Percentiles rank a stretch among this genome's conserved stretches.
phyloP scores from a whole-genome alignment of 192 early-diverging fungal species.

The Backusella tarrabulga region DNA sequence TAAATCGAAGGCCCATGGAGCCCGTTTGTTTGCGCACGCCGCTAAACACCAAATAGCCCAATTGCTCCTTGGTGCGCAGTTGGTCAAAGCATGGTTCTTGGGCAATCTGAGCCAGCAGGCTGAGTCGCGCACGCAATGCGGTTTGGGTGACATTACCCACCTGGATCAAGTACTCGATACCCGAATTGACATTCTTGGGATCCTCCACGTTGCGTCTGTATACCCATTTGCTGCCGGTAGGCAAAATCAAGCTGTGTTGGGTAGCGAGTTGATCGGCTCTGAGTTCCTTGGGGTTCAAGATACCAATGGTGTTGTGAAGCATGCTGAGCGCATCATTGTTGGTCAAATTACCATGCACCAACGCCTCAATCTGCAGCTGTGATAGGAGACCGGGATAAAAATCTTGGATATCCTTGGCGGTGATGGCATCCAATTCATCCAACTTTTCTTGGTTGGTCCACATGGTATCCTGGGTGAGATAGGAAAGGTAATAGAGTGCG shows the following conservation, averaged over 20 bases:
- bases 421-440: constrained; percentile 64
- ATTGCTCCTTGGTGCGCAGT: constrained; percentile 87
- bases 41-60: constrained; percentile 77
- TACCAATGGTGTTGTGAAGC: constrained; percentile 51
- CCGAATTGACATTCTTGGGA: constrained; percentile 80
- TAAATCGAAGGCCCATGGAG: constrained; percentile 69
- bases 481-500: constrained; percentile 68
- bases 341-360: constrained; percentile 83
- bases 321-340: constrained; percentile 63
- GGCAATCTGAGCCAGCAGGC: constrained; percentile 76
- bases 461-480: constrained; percentile 70
- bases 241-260: constrained; percentile 53
- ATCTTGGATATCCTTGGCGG: constrained; percentile 63
- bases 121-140: constrained; percentile 61
- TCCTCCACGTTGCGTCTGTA: constrained; percentile 63
- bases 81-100: constrained; percentile 92
- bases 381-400: constrained; percentile 76
- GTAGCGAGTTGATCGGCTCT: constrained; percentile 48
- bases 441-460: constrained; percentile 81
- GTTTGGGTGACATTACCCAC: constrained; percentile 68
- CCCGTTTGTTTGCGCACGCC: constrained; percentile 72
- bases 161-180: constrained; percentile 84
- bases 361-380: constrained; percentile 69
- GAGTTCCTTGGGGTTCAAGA: constrained; percentile 57
- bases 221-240: constrained; percentile 41